Conservation (phyloP, 495 filamentous ascomycete species). For the Filosporella fistucella region DNA sequence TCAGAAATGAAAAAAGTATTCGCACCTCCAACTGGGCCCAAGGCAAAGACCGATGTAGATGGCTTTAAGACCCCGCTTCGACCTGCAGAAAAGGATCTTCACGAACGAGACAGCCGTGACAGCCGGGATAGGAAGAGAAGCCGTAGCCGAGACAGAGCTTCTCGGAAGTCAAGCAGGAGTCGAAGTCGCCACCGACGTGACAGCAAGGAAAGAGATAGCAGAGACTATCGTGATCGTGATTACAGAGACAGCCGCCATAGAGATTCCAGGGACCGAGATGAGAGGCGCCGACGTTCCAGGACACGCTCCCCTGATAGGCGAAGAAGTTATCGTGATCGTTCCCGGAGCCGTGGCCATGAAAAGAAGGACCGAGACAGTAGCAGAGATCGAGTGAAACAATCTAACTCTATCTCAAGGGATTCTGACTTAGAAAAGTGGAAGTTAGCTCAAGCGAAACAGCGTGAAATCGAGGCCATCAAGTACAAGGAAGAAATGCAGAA, state of each 20-base stretch:
- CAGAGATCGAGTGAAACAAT: slow-evolving; percentile 21
- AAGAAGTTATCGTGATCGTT: slow-evolving; percentile 23
- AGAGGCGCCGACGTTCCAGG: slow-evolving; percentile 24
- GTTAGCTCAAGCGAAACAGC: slow-evolving; percentile 47
- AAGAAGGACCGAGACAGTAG: slow-evolving; percentile 16
- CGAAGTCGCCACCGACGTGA: slow-evolving; percentile 17
- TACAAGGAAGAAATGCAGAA: slow-evolving; percentile 50
- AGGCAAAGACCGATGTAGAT: slow-evolving; percentile 8
- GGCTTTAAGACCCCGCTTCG: slow-evolving; percentile 23
- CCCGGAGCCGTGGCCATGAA: slow-evolving; percentile 20
- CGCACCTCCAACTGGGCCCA: slow-evolving; percentile 16
- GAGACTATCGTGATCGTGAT: slow-evolving; percentile 16
- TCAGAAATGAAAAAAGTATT: slow-evolving; percentile 15
- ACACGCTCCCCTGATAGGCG: slow-evolving; percentile 27
- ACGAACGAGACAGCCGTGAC: slow-evolving; percentile 17
- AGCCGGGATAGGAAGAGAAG: slow-evolving; percentile 15
- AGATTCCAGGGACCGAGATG: slow-evolving; percentile 25
- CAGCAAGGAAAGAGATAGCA: slow-evolving; percentile 6
- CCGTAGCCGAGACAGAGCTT: slow-evolving; percentile 17
- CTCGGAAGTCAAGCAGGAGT: slow-evolving; percentile 9
- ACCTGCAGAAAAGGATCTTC: slow-evolving; percentile 20
- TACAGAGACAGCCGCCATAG: slow-evolving; percentile 16
- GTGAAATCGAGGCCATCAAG: slow-evolving; percentile 53
- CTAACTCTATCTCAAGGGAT: no score
- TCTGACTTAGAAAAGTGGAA: slow-evolving; percentile 38